Base-by-base conservation (phyloP, 768 basidiomycete genomes). In the Pholiota molesta region DNA sequence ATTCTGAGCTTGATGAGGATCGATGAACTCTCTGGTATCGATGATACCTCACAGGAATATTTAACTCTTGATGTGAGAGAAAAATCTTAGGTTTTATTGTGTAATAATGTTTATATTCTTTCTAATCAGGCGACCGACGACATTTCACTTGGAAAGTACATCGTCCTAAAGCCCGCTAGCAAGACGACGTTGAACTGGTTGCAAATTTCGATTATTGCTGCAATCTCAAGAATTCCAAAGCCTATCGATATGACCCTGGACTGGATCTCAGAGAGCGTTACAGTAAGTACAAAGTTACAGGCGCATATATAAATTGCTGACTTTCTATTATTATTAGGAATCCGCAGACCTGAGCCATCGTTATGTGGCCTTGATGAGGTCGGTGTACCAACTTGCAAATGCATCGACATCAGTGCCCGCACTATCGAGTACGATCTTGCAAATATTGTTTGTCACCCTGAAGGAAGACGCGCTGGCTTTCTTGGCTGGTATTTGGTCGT, bases 381-480 rank as follows among this genome's bases (percentile, higher is more conserved):
- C 75, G 13, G 72, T 94, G 4, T 98, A 97, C 75, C 73, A 69
- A 17, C 69, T 93, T 19, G 86, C 86, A 7, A 94, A 89, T 66
- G 78, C 81, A 0, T 82, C 85, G 5, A 72, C 81, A 7, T 70
- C 81, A 0, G 72, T 81, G 11, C 76, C 80, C 0, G 72, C 80
- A 3, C 73, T 94, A 8, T 81, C 90, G 0, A 78, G 81, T 1
- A 75, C 77, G 16, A 73, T 95, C 52, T 80, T 95, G 23, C 83
- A 81, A 59, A 71, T 79, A 0, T 75, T 96, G 3, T 94, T 98
- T 69, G 74, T 82, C 33, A 85, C 80, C 60, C 77, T 97, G 13
- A 85, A 83, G 55, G 85, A 89, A 31, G 89, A 89, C 57, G 81
- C 90, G 0, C 77, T 98, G 13, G 80, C 87, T 0, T 97, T 99